phyloP scores from a whole-genome alignment of 768 basidiomycete species.

The Trametes cinnabarina region DNA sequence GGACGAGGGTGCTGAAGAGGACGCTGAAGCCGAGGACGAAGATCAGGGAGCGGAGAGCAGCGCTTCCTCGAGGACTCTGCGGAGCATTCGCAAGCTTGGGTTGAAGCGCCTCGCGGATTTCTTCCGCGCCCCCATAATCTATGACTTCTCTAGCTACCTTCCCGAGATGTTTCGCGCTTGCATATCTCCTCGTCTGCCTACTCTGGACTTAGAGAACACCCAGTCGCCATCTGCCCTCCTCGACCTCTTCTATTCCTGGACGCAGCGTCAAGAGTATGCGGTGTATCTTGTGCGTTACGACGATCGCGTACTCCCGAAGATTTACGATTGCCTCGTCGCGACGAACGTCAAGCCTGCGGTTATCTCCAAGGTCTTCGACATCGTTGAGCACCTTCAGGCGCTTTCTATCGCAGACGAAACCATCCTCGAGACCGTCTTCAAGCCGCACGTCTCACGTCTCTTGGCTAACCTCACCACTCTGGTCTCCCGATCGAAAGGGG shows the following conservation, averaged over 20 bases:
- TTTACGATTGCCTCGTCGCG: slow-evolving; percentile 80
- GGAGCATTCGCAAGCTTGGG: slow-evolving; percentile 77
- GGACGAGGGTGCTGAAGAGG: slow-evolving; percentile 33
- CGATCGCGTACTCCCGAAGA: slow-evolving; percentile 61
- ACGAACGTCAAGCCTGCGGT: slow-evolving; percentile 86
- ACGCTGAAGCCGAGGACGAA: slow-evolving; percentile 35
- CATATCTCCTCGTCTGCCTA: slow-evolving; percentile 78
- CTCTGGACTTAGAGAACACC: slow-evolving; percentile 80
- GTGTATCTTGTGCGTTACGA: slow-evolving; percentile 71
- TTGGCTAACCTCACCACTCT: slow-evolving; percentile 69
- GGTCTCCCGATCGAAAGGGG: slow-evolving; percentile 59
- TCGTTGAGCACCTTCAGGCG: slow-evolving; percentile 68
- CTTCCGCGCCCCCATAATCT: slow-evolving; percentile 69
- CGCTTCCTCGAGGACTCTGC: slow-evolving; percentile 40
- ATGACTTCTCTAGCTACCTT: slow-evolving; percentile 77
- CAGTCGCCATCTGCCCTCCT: slow-evolving; percentile 88
- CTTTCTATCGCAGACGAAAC: slow-evolving; percentile 50
- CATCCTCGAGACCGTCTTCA: slow-evolving; percentile 54
- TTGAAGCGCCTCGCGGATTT: slow-evolving; percentile 87
- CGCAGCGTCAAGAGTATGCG: slow-evolving; percentile 53
- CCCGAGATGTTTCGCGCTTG: slow-evolving; percentile 60
- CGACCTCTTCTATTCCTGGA: slow-evolving; percentile 82
- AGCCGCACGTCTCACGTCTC: slow-evolving; percentile 68
- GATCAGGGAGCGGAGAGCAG: slow-evolving; percentile 31
- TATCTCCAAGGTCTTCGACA: slow-evolving; percentile 77